Base-by-base conservation (phyloP, 306 rosid species). In the Rosa chinensis region DNA sequence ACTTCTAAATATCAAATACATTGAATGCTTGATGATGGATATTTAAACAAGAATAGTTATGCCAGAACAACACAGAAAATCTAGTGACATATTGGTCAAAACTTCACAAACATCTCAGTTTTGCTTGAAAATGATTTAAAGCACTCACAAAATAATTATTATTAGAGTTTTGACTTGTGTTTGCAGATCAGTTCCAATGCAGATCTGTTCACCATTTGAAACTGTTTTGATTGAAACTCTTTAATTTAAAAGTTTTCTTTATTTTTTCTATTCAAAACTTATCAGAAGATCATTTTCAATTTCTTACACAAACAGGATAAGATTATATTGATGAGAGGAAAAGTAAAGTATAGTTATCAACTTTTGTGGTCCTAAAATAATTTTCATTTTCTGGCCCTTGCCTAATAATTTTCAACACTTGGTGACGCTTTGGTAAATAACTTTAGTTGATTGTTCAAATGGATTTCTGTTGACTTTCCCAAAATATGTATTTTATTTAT, bases 371-470 rank as follows among this genome's bases (percentile, higher is more conserved):
- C 18, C 67, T 58, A 42, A 10, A 73, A 53, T 42, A 20, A 20
- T 20, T 37, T 37, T 21, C 16, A 58, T 74, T 39, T 55, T 42
- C 39, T 74, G 78, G 23, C 16, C 40, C 17, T 23, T 0, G 42
- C 40, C 9, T 23, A 14, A 23, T 42, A 18, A 18, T 55, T 55
- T 2, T 18, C 25, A 23, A 1, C 44, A 6, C 70, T 66, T 32
- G 21, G 1, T 20, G 70, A 28, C 5, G 16, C 39, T 3, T 32
- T 66, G 23, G n/a, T 35, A 66, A 14, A 10, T 28, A 14, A 80
- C 14, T 23, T 63, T 73, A 1, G 74, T 40, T 49, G 79, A 68
- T 6, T 25, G 59, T 18, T 68, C 39, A 21, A 73, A 73, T 55
- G 35, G 39, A 18, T 42, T 56, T 74, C 56, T 23, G 53, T 40